Conservation (phyloP, 129 eudicot genomes). For the Daucus carota region DH1_v3.0 NC_030382.2:42355001-42355500, state of each 20-base stretch:
- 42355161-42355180: not conserved
- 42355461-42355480: no score
- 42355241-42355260: constrained; percentile 1
- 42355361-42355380: not conserved
- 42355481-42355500: no score
- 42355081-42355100: not conserved
- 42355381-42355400: no score
- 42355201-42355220: not conserved
- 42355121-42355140: not conserved
- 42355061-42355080: not conserved
- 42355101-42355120: no score
- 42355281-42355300: not conserved
- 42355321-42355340: not conserved
- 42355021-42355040: not conserved
- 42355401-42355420: no score
- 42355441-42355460: no score
- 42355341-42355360: not conserved
- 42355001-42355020: not conserved
- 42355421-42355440: no score
- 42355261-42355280: not conserved
- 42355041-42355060: not conserved
- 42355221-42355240: not conserved
- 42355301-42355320: not conserved
- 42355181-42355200: not conserved
- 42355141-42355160: not conserved